phyloP scores from a whole-genome alignment of 768 basidiomycete genomes.

The Podaxis sp. region DNA sequence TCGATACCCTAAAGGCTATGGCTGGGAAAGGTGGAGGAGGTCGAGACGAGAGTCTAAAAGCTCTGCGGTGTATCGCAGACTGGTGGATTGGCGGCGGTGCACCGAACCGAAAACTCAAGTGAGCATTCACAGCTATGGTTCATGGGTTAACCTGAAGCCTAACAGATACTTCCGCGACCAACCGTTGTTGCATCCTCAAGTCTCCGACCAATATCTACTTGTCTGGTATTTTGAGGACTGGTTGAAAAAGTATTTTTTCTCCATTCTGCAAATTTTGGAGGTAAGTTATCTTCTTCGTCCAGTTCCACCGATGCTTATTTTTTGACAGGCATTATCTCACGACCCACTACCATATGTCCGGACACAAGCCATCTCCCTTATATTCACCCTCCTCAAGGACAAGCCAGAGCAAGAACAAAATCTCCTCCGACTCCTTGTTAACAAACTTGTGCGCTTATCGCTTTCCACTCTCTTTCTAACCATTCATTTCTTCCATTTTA shows the following conservation, averaged over 20 bases:
- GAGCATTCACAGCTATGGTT: conserved; percentile 23
- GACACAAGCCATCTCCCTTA: conserved; percentile 76
- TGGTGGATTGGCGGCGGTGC: conserved; percentile 98
- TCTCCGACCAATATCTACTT: conserved; percentile 72
- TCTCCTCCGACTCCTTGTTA: conserved; percentile 85
- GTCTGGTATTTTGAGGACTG: conserved; percentile 96
- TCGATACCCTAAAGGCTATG: conserved; percentile 76
- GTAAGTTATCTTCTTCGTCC: conserved; percentile 35
- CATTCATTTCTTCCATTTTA: background rate
- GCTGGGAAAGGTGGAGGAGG: conserved; percentile 84
- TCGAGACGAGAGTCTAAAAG: conserved; percentile 90
- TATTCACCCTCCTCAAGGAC: conserved; percentile 77
- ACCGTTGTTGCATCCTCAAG: conserved; percentile 59
- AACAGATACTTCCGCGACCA: conserved; percentile 90
- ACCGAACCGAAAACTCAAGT: conserved; percentile 85
- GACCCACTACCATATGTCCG: conserved; percentile 89
- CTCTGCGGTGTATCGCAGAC: conserved; percentile 88
- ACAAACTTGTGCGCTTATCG: conserved; percentile 73
- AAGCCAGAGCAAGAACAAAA: conserved; percentile 99
- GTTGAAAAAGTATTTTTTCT: conserved; percentile 97
- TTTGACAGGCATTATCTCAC: conserved; percentile 65
- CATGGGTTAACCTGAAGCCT: conserved; percentile 5
- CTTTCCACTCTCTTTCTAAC: background rate
- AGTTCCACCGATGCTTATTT: background rate
- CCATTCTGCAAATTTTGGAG: conserved; percentile 87